phyloP scores from a whole-genome alignment of 1,284 basidiomycete species.

The Paramarasmius palmivorus region DNA sequence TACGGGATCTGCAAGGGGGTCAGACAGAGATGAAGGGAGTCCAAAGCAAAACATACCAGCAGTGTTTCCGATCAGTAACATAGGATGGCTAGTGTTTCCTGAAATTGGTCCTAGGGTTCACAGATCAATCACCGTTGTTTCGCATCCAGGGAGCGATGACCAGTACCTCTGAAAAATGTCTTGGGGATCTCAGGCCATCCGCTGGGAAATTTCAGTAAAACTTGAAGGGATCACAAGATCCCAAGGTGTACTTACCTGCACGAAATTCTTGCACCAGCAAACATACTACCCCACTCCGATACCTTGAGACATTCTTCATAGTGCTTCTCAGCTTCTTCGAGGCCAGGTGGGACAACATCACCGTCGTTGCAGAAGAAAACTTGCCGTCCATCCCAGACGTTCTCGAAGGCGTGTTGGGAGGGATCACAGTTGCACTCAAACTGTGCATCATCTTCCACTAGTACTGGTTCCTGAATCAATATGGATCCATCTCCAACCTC shows the following conservation, averaged over 20 bases:
- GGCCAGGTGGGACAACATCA: slow-evolving; percentile 1
- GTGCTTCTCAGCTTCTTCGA: too few relatives aligned
- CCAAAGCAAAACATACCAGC: slow-evolving; percentile 13
- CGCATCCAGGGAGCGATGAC: too few relatives aligned
- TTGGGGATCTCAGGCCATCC: slow-evolving; percentile 17
- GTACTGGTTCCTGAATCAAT: too few relatives aligned
- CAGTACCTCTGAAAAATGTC: slow-evolving; percentile 14
- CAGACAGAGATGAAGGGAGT: too few relatives aligned
- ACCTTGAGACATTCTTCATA: slow-evolving; percentile 8
- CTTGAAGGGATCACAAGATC: neutral
- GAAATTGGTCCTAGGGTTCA: slow-evolving; percentile 12
- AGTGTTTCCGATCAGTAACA: slow-evolving; percentile 14
- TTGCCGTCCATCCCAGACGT: too few relatives aligned
- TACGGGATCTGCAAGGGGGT: too few relatives aligned
- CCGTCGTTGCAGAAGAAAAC: slow-evolving; percentile 18
- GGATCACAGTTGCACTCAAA: neutral
- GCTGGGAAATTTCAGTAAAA: too few relatives aligned
- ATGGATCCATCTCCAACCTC: slow-evolving; percentile 11
- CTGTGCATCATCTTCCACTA: slow-evolving; percentile 5
- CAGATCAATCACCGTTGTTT: too few relatives aligned
- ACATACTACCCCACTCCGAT: slow-evolving; percentile 14
- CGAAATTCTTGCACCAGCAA: slow-evolving; percentile 9
- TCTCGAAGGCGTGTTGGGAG: neutral
- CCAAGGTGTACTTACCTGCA: slow-evolving; percentile 18
- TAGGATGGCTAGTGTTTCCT: slow-evolving; percentile 15